phyloP scores from a whole-genome alignment of 1,139 yeast species.

The Arxiozyma heterogenica region DNA sequence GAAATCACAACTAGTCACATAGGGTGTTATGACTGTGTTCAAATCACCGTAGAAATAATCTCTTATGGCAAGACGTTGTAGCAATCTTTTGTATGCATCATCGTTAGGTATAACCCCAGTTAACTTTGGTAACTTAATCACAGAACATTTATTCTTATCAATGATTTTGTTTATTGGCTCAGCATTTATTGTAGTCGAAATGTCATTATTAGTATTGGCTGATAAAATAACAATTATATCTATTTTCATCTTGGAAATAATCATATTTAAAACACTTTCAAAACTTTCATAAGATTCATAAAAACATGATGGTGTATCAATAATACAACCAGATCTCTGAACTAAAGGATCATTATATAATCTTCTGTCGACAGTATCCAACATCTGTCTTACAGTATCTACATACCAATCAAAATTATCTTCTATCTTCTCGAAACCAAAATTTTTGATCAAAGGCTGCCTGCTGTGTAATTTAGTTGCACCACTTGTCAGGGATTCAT shows the following conservation, averaged over 20 bases:
- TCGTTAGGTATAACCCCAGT: conserved; percentile 55
- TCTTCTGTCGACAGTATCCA: conserved; percentile 50
- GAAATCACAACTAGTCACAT: conserved; percentile 48
- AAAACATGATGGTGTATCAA: conserved; percentile 59
- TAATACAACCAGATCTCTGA: conserved; percentile 54
- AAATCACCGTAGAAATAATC: conserved; percentile 82
- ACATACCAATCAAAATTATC: conserved; percentile 58
- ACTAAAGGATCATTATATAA: conserved; percentile 46
- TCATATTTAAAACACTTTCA: conserved; percentile 28
- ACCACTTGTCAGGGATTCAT: conserved; percentile 81
- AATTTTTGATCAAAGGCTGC: conserved; percentile 76
- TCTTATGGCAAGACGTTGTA: conserved; percentile 68
- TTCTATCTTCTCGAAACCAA: conserved; percentile 55
- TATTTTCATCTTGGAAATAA: conserved; percentile 33
- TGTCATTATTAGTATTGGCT: conserved; percentile 32
- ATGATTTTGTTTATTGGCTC: conserved; percentile 28
- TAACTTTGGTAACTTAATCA: conserved; percentile 22
- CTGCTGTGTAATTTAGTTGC: conserved; percentile 74
- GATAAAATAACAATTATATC: conserved; percentile 45
- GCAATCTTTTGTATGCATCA: conserved; percentile 55
- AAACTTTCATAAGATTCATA: conserved; percentile 40
- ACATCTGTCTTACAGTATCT: conserved; percentile 47
- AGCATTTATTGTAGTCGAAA: conserved; percentile 5
- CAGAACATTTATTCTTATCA: conserved; percentile 4
- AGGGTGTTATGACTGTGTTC: conserved; percentile 67